Evolutionary conservation across 1,284 basidiomycete species (phyloP).

Genomic region (Ceratobasidium theobromae): DNA sequence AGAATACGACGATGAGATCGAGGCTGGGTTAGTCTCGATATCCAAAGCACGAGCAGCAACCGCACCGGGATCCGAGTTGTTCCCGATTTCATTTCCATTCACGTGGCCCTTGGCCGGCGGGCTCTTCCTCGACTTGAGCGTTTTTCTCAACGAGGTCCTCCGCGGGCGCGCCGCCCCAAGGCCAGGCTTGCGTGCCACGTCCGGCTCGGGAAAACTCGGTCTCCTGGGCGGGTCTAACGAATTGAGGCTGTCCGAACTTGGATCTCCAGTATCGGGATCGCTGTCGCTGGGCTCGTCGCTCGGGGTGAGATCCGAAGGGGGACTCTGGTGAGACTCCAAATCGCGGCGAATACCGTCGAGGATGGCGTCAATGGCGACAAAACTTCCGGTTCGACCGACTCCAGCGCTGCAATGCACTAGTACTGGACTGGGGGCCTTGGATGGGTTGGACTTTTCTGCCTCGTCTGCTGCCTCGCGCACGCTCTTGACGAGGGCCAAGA

Average conservation of each 20-base stretch:
- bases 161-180: background rate
- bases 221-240: background rate
- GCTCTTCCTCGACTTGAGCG: background rate
- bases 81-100: background rate
- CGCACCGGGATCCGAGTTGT: slow-evolving; percentile 9
- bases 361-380: slow-evolving; percentile 85
- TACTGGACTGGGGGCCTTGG: slow-evolving; percentile 53
- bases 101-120: background rate
- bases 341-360: slow-evolving; percentile 75
- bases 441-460: slow-evolving; percentile 50
- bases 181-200: background rate
- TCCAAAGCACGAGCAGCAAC: background rate
- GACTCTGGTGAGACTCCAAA: slow-evolving; percentile 41
- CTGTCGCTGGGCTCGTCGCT: slow-evolving; percentile 10
- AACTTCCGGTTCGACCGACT: slow-evolving; percentile 88
- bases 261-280: background rate
- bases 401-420: slow-evolving; percentile 86
- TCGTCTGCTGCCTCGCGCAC: slow-evolving; percentile 60
- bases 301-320: background rate
- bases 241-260: slow-evolving; percentile 5
- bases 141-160: background rate
- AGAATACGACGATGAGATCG: background rate
- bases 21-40: background rate
- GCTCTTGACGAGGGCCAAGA: slow-evolving; percentile 68
- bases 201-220: slow-evolving; percentile 5